phyloP scores from a whole-genome alignment of 257 asterid genomes.

The Vinca minor region DNA sequence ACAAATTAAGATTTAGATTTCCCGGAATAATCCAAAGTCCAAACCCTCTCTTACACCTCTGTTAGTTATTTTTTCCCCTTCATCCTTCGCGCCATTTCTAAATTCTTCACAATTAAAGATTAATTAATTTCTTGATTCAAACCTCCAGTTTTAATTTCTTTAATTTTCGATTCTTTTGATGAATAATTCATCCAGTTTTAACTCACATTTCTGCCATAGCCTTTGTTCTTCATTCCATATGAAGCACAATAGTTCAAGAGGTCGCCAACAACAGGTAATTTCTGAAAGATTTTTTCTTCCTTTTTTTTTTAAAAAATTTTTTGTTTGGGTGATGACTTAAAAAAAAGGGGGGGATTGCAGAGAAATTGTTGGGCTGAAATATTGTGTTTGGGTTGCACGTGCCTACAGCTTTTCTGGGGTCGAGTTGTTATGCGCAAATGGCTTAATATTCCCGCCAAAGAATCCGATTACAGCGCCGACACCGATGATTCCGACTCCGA shows the following conservation, averaged over 20 bases:
- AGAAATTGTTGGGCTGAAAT: conserved; percentile 67
- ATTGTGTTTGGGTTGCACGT: conserved; percentile 70
- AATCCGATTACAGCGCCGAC: conserved; percentile 75
- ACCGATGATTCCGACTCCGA: conserved; percentile 31
- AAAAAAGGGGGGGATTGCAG: conserved; percentile 75
- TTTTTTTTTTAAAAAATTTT: no score
- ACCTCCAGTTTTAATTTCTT: no score
- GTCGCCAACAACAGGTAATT: conserved; percentile 43
- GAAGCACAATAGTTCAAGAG: conserved; percentile 27
- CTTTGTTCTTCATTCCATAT: conserved; percentile 11
- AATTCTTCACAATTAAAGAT: no score
- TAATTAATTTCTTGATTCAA: no score
- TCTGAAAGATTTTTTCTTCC: no score
- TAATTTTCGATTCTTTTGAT: no score
- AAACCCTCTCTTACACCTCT: no score
- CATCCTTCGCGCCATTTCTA: no score
- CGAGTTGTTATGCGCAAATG: conserved; percentile 73
- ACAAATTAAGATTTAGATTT: no score
- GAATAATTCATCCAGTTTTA: neutral
- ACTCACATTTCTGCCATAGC: conserved; percentile 6
- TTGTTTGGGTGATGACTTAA: conserved; percentile 6
- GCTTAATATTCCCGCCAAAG: conserved; percentile 45
- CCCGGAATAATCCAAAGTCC: no score
- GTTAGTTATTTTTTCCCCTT: no score
- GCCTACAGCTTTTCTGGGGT: conserved; percentile 81